A percentile compares a stretch with the other conserved stretches of the same genome.
Evolutionary conservation across 192 early-diverging fungal genomes (phyloP).

Genomic region (Podila epicladia): DNA sequence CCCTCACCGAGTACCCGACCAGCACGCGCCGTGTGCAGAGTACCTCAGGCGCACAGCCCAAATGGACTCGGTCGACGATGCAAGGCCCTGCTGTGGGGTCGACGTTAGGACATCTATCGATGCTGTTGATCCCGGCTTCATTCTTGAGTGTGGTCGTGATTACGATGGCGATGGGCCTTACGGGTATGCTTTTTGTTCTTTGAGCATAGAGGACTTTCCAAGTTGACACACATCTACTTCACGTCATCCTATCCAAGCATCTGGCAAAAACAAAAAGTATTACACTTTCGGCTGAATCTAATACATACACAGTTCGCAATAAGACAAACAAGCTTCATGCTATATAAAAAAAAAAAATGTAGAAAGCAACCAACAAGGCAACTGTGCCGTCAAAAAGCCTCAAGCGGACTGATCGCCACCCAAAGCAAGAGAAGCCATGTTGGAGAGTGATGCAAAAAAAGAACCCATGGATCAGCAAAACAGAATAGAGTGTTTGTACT

Average conservation of each 20-base stretch:
- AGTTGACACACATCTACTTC: neutral
- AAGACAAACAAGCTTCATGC: neutral
- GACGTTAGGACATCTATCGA: neutral
- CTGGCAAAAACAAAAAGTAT: neutral
- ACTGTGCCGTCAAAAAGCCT: too few species aligned
- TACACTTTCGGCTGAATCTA: neutral
- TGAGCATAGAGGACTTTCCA: neutral
- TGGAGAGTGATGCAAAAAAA: too few species aligned
- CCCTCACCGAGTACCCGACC: conserved; percentile 28
- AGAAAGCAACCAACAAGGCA: too few species aligned
- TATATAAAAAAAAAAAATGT: too few species aligned
- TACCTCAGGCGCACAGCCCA: neutral
- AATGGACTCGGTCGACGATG: neutral
- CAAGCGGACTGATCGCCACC: too few species aligned
- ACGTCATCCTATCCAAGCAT: neutral
- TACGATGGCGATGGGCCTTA: neutral
- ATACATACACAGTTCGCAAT: neutral
- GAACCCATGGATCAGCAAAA: too few species aligned
- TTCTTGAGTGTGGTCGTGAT: neutral
- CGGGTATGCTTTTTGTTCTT: neutral
- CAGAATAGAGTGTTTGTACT: conserved; percentile 45
- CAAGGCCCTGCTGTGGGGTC: neutral
- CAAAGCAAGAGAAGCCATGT: too few species aligned
- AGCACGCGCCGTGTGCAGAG: conserved; percentile 11
- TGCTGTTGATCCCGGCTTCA: neutral